Base-by-base conservation (phyloP, 176 grass and related monocot genomes). In the Leersia perrieri region DNA sequence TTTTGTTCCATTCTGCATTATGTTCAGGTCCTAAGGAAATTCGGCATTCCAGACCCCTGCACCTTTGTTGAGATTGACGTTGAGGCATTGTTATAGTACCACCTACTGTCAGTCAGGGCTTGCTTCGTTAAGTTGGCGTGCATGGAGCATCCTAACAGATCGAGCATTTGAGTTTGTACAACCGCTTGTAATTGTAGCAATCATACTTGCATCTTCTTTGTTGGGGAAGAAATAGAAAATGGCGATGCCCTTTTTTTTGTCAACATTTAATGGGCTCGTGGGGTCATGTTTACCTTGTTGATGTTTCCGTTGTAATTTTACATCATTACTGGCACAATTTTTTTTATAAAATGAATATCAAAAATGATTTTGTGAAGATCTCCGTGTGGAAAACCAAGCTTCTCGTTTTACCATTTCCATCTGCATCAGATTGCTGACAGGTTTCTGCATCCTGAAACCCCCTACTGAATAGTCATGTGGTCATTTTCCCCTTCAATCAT, bases 51-150 rank as follows among this genome's bases (percentile, higher is more conserved):
- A 5, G 97, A 99, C 42, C 97, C 93, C 14, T 99, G 97, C 55
- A 91, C 93, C 47, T 94, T 91, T 1, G 85, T 96, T 3, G 93
- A 99, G 87, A 95, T 99, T 40, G 91, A 96, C 41, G 76, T 99
- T 5, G 77, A 93, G 60, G 84, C 87, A 15, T 76, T 99, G 64
- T 83, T 99, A 29, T 99, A 95, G 73, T 57, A 38, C 13, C 15
- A 63, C 44, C 30, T 45, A 34, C 33, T 23, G 23, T 73, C 30
- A 68, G 61, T 65, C 51, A 60, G 63, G 60, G 61, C 27, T 36
- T 67, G 28, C n/a, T 85, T 76, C 70, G 64, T 80, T 27, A 40
- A 4, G 11, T 71, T 70, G 44, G 22, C 77, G 36, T 84, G 51
- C 40, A 33, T 70, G 70, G 57, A 18, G 63, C 28, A 16, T 74